Conservation (phyloP, 2,329 filamentous ascomycete species). For the Thielaviopsis populi region DNA sequence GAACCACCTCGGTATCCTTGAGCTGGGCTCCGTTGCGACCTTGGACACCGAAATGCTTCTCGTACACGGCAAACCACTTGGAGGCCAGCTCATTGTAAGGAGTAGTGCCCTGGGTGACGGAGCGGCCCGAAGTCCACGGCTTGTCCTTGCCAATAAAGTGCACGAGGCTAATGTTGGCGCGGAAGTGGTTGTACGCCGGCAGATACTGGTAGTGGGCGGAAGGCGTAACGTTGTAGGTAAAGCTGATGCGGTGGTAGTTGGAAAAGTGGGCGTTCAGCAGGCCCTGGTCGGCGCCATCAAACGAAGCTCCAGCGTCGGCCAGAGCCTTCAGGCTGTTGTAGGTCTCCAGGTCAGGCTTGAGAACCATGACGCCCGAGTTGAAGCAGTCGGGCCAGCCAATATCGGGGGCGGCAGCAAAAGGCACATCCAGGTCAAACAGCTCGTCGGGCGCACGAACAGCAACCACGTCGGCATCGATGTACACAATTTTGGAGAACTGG, state of each 20-base stretch:
- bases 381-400: conserved; percentile 97
- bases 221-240: conserved; percentile 93
- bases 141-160: conserved; percentile 91
- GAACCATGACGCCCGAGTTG: conserved; percentile 93
- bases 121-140: conserved; percentile 61
- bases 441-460: conserved; percentile 82
- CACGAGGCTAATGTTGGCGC: conserved; percentile 73
- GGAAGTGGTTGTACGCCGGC: conserved; percentile 85
- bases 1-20: conserved; percentile 26
- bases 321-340: conserved; percentile 74
- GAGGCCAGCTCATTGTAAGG: conserved; percentile 57
- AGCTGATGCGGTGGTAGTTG: conserved; percentile 76
- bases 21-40: conserved; percentile 12
- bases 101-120: conserved; percentile 26
- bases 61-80: conserved; percentile 90
- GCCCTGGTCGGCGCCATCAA: conserved; percentile 94
- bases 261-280: conserved; percentile 89
- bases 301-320: conserved; percentile 76
- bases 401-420: conserved; percentile 66
- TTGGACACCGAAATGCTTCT: conserved; percentile 57
- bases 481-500: conserved; percentile 84
- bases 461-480: conserved; percentile 89
- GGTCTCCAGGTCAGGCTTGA: conserved; percentile 73
- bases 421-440: conserved; percentile 53
- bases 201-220: conserved; percentile 96